phyloP scores from a whole-genome alignment of 805 yeast species.

The Metschnikowia proteae region DNA sequence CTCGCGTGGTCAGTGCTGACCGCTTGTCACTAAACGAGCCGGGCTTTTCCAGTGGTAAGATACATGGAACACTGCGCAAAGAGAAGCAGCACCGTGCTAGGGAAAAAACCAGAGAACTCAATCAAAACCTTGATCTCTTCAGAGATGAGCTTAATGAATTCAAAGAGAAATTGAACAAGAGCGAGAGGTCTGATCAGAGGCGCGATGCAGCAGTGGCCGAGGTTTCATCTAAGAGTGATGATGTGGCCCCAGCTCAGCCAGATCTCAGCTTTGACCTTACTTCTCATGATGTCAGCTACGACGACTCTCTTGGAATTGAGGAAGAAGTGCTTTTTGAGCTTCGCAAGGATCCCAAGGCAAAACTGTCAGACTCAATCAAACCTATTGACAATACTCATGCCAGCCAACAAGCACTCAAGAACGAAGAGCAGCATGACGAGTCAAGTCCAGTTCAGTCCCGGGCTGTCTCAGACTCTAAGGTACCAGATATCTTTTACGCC shows the following conservation, averaged over 20 bases:
- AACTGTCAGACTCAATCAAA: background rate
- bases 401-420: background rate
- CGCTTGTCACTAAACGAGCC: background rate
- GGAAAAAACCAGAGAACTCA: conserved; percentile 34
- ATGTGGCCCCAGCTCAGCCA: background rate
- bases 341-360: background rate
- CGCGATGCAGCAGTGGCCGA: background rate
- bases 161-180: conserved; percentile 36
- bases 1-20: background rate
- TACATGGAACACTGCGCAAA: conserved; percentile 4
- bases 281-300: conserved; percentile 38
- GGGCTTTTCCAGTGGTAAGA: background rate
- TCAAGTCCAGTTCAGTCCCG: background rate
- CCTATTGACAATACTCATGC: background rate
- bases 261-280: conserved; percentile 41
- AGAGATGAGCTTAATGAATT: conserved; percentile 43
- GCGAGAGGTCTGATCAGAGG: conserved; percentile 16
- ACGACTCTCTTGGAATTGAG: conserved; percentile 37
- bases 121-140: conserved; percentile 39
- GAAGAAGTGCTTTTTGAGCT: conserved; percentile 25
- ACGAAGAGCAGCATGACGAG: background rate
- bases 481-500: background rate
- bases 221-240: background rate
- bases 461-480: conserved; percentile 1
- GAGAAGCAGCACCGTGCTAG: background rate